phyloP scores from a whole-genome alignment of 768 basidiomycete species.

The Suillus ampliporus region DNA sequence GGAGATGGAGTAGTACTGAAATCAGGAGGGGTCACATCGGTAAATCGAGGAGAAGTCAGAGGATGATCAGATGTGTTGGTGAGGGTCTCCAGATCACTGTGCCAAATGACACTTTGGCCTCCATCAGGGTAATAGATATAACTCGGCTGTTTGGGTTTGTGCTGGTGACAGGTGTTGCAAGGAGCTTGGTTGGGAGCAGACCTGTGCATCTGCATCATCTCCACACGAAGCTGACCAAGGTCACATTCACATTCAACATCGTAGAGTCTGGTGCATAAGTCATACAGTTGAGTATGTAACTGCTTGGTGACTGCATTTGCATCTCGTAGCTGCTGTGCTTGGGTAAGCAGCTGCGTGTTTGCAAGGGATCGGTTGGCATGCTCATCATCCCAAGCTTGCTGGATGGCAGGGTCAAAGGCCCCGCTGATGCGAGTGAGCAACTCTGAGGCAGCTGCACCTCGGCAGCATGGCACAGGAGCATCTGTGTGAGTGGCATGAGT shows the following conservation, averaged over 20 bases:
- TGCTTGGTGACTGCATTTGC: conserved; percentile 23
- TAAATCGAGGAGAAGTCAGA: background rate
- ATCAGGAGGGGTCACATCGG: too few species aligned
- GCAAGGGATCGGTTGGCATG: conserved; percentile 26
- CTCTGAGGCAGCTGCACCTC: conserved; percentile 21
- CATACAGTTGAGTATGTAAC: conserved; percentile 23
- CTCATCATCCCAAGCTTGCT: conserved; percentile 28
- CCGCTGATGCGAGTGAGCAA: conserved; percentile 24
- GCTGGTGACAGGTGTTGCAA: background rate
- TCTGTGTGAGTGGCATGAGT: conserved; percentile 7
- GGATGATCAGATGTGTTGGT: background rate
- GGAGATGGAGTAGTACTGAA: background rate
- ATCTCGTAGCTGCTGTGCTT: conserved; percentile 35
- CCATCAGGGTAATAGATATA: background rate
- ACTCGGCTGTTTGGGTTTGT: background rate
- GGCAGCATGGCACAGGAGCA: conserved; percentile 14
- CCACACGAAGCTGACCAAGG: conserved; percentile 20
- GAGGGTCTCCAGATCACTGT: background rate
- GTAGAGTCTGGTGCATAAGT: background rate
- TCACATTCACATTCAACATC: conserved; percentile 20
- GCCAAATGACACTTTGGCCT: background rate
- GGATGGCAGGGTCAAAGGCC: conserved; percentile 33
- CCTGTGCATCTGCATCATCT: conserved; percentile 13
- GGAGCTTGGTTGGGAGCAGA: background rate
- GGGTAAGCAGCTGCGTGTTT: conserved; percentile 28